These are phyloP conservation scores for Scorias spongiosa DNA, from an alignment of 2,329 filamentous ascomycete genomes.

Conservation along the genomic window DNA sequence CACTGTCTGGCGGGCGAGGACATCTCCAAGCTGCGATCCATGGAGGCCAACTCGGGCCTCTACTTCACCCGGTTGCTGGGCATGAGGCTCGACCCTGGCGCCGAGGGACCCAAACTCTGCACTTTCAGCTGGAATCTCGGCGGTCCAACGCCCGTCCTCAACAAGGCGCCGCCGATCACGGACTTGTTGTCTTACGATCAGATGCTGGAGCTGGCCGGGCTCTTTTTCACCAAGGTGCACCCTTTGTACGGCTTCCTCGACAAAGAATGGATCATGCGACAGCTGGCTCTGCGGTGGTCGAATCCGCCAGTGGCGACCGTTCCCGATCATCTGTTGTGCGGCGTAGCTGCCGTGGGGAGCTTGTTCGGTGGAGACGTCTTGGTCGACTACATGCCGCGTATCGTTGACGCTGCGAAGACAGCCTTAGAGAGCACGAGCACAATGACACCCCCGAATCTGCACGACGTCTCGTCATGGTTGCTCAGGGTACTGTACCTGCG, in stretches of 20 bases:
- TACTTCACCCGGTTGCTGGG: conserved; percentile 40
- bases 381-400: conserved; percentile 6
- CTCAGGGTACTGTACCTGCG: conserved; percentile 40
- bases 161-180: conserved; percentile 20
- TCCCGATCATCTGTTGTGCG: conserved; percentile 30
- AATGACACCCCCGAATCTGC: conserved; percentile 23
- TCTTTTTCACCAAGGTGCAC: conserved; percentile 41
- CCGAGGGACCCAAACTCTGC: conserved; percentile 37
- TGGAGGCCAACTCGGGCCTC: conserved; percentile 43
- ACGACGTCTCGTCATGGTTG: conserved; percentile 36
- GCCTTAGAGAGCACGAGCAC: conserved; percentile 28
- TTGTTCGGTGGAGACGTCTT: conserved; percentile 26
- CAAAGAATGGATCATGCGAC: conserved; percentile 12
- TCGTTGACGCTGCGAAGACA: conserved; percentile 25
- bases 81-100: conserved; percentile 34
- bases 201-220: conserved; percentile 30
- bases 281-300: conserved; percentile 12
- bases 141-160: conserved; percentile 8
- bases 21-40: conserved; percentile 23
- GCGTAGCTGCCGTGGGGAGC: conserved; percentile 39
- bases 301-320: conserved; percentile 8
- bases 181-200: conserved; percentile 33
- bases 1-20: conserved; percentile 8
- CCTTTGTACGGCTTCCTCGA: conserved; percentile 38
- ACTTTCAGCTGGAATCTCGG: conserved; percentile 43